These are phyloP conservation scores for Sclerotinia minor DNA, from an alignment of 2,329 filamentous ascomycete genomes.

Conservation along the genomic window DNA sequence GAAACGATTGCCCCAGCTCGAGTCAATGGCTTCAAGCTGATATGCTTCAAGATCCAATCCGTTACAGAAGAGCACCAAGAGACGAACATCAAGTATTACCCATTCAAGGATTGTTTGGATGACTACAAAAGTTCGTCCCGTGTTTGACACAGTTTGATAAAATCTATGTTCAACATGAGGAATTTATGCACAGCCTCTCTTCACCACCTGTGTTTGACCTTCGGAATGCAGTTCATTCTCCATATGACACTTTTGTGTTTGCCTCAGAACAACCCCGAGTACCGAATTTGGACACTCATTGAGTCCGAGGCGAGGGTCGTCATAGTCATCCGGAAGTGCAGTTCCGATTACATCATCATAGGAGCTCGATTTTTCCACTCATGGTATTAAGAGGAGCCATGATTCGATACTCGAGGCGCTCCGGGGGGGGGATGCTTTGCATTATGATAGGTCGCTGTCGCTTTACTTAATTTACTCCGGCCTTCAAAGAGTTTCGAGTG, in stretches of 20 bases:
- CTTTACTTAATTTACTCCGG: background rate
- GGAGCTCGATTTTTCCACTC: background rate
- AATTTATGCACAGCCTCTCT: background rate
- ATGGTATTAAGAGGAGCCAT: background rate
- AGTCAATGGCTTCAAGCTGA: slow-evolving; percentile 15
- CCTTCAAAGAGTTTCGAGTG: background rate
- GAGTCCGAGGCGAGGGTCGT: background rate
- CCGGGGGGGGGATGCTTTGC: no score
- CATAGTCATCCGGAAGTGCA: background rate
- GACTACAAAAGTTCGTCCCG: background rate
- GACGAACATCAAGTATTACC: slow-evolving; percentile 4
- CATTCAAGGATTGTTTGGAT: slow-evolving; percentile 6
- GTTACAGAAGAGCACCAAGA: background rate
- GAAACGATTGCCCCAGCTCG: slow-evolving; percentile 11
- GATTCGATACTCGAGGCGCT: background rate
- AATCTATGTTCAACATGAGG: background rate
- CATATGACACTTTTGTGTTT: background rate
- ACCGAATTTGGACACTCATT: background rate
- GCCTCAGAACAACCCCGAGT: background rate
- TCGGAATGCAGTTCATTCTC: background rate
- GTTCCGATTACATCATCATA: background rate
- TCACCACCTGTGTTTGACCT: background rate
- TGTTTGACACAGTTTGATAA: background rate
- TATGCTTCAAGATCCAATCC: background rate
- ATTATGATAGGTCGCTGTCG: background rate